Base-by-base conservation (phyloP, 2,329 filamentous ascomycete species). In the Trichophaea hybrida region DNA sequence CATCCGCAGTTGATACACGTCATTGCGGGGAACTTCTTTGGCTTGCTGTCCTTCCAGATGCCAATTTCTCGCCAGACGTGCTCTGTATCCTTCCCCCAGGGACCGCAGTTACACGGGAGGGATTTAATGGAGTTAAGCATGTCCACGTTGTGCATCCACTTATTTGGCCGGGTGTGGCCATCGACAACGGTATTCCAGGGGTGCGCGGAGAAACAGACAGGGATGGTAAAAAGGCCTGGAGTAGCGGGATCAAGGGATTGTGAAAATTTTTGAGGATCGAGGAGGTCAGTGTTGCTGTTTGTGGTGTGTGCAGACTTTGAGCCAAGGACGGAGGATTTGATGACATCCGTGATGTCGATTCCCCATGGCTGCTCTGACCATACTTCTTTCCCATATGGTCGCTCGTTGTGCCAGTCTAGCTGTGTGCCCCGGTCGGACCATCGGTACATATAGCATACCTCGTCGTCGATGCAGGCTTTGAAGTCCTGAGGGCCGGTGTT, bases 401-500 rank as follows among this genome's bases (percentile, higher is more conserved):
- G 59, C 46, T 63, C 63, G 38, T 61, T 57, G 33, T 57, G 60
- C 10, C 61, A 60, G 31, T 50, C 43, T 34, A 61, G 59, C 5
- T 53, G 57, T 4, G 60, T 55, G 10, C 55, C 52, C 13, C 58
- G 56, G 43, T 63, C 59, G 34, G 61, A 61, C 61, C 61, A 64
- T 15, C 59, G 59, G 53, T 64, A 64, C 44, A 61, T 38, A 35
- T 64, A 64, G 33, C 62, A 64, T n/a, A 54, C 61, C 17, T 58
- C 37, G 34, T 58, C 57, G 46, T 50, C 46, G 46, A 50, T 32
- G 17, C 46, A 50, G 10, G 46, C 46, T 17, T 50, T 50, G 33
- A 46, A 43, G 55, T 62, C 31, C 52, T 17, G 6, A 48, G 13
- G 7, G 59, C 61, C 4, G 49, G 35, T 17, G 17, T 57, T 17